Conservation (phyloP, 768 basidiomycete genomes). For the Lactarius evosmus region DNA sequence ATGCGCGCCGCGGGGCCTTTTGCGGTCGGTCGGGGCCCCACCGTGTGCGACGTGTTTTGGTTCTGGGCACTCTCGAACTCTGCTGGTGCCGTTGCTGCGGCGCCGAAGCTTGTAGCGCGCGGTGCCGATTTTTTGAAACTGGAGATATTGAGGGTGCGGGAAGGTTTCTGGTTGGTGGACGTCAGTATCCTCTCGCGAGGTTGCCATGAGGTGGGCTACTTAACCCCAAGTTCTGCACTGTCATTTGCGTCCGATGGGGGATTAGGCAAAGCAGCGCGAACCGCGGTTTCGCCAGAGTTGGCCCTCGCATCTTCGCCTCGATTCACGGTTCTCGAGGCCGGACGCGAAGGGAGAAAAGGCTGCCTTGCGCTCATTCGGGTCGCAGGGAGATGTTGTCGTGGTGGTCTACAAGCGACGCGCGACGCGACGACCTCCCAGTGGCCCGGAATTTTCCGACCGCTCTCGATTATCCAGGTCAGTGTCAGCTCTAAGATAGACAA, state of each 20-base stretch:
- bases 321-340: slow-evolving; percentile 14
- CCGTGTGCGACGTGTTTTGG: not conserved
- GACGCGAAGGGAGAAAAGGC: slow-evolving; percentile 23
- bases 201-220: not conserved
- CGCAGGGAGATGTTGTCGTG: not conserved
- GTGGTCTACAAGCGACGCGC: not conserved
- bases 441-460: not conserved
- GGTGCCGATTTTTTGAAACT: slow-evolving; percentile 12
- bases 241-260: not conserved
- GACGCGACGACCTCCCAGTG: not conserved
- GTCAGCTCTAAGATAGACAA: not conserved
- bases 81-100: not conserved
- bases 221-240: not conserved
- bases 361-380: slow-evolving; percentile 22
- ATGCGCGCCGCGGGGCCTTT: slow-evolving; percentile 14
- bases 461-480: not conserved
- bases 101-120: not conserved
- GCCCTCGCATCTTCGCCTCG: not conserved
- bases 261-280: not conserved
- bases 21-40: no score
- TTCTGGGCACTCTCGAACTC: not conserved
- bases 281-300: not conserved
- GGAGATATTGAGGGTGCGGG: slow-evolving; percentile 17
- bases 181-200: not conserved
- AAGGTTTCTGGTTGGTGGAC: not conserved